Conservation (phyloP, 352 stramenopile species). For the Globisporangium alternatum region DNA sequence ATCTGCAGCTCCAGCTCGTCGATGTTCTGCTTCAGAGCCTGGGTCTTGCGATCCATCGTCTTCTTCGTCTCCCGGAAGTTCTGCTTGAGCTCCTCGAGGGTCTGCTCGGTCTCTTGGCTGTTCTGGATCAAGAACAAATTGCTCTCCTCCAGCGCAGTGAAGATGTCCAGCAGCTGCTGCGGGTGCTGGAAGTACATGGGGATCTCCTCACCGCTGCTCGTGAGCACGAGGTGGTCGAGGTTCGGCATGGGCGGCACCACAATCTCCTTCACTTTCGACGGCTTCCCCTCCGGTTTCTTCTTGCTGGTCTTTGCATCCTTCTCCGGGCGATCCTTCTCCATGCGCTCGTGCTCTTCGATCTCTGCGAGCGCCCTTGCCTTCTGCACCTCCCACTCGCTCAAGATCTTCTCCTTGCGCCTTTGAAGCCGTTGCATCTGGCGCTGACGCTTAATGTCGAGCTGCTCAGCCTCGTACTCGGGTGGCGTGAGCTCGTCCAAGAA, state of each 20-base stretch:
- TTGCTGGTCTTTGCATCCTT: constrained; percentile 48
- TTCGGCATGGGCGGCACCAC: constrained; percentile 63
- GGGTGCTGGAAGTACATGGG: constrained; percentile 96
- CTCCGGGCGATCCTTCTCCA: constrained; percentile 56
- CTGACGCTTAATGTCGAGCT: constrained; percentile 69
- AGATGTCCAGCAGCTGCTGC: constrained; percentile 92
- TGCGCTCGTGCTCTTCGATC: constrained; percentile 61
- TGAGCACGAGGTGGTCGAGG: constrained; percentile 55
- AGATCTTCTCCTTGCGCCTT: constrained; percentile 66
- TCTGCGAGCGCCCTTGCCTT: constrained; percentile 50
- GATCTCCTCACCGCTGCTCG: constrained; percentile 87
- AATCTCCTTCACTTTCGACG: constrained; percentile 36
- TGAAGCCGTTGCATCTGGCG: constrained; percentile 60
- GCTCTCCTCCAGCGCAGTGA: constrained; percentile 91
- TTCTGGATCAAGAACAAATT: constrained; percentile 97
- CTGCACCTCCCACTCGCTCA: constrained; percentile 67
- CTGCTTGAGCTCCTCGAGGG: constrained; percentile 93
- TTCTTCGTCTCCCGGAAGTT: constrained; percentile 89
- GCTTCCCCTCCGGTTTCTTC: constrained; percentile 52
- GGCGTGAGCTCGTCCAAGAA: constrained; percentile 93
- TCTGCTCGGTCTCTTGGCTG: constrained; percentile 94
- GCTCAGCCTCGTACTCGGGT: constrained; percentile 80
- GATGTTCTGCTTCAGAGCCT: constrained; percentile 86
- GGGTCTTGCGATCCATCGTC: constrained; percentile 86
- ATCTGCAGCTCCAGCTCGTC: constrained; percentile 90